Evolutionary conservation across 495 filamentous ascomycete species (phyloP).

Genomic region (Lophiostoma macrostomum): DNA sequence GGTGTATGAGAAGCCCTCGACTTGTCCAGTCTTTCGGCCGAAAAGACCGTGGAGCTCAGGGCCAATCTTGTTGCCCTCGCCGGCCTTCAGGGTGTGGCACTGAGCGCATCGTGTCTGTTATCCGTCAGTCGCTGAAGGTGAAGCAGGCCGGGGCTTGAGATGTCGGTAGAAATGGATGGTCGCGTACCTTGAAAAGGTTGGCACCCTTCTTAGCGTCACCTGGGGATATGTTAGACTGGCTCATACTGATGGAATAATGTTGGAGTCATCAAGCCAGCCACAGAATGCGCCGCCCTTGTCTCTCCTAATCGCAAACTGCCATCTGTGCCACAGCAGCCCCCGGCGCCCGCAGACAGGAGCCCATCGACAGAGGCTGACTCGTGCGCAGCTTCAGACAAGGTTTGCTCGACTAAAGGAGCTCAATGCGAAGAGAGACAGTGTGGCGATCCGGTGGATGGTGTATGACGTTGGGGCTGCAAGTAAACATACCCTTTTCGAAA

Average conservation of each 20-base stretch:
- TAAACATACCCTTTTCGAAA: conserved; percentile 32
- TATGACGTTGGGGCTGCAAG: conserved; percentile 15
- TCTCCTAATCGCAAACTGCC: conserved; percentile 20
- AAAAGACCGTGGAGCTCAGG: conserved; percentile 96
- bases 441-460: conserved; percentile 14
- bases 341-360: background rate
- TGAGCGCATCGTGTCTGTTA: conserved; percentile 87
- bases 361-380: background rate
- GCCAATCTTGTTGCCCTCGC: conserved; percentile 94
- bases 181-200: conserved; percentile 85
- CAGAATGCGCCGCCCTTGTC: background rate
- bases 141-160: background rate
- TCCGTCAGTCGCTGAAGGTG: conserved; percentile 14
- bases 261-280: background rate
- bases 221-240: conserved; percentile 47
- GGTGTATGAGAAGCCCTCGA: conserved; percentile 94
- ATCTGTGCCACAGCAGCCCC: background rate
- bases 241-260: background rate
- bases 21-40: conserved; percentile 87
- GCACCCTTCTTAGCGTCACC: conserved; percentile 96
- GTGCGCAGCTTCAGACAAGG: background rate
- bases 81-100: conserved; percentile 89
- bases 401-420: background rate
- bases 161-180: background rate
- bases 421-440: conserved; percentile 6